Conservation (phyloP, 2,329 filamentous ascomycete species). For the Neocatenulostroma microsporum region DNA sequence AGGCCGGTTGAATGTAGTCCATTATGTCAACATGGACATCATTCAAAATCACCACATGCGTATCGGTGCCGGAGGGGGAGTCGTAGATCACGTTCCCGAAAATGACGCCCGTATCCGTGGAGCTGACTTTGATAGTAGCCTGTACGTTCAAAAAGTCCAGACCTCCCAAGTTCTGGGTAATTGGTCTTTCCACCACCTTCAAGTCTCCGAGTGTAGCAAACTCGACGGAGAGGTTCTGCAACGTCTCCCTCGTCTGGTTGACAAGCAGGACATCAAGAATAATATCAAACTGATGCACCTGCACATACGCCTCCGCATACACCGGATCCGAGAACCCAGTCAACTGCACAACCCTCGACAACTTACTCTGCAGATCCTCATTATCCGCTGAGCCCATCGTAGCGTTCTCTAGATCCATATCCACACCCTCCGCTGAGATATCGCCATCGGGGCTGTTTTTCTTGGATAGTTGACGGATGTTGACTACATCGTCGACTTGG, state of each 20-base stretch:
- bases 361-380: constrained; percentile 85
- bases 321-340: constrained; percentile 98
- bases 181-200: constrained; percentile 94
- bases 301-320: constrained; percentile 98
- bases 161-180: constrained; percentile 88
- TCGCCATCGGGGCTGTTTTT: constrained; percentile 74
- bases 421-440: constrained; percentile 71
- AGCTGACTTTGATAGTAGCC: constrained; percentile 96
- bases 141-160: constrained; percentile 98
- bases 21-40: constrained; percentile 98
- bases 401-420: constrained; percentile 84
- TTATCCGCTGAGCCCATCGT: constrained; percentile 79
- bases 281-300: constrained; percentile 98
- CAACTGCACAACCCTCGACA: constrained; percentile 91
- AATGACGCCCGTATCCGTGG: constrained; percentile 95
- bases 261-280: constrained; percentile 92
- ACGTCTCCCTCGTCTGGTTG: constrained; percentile 92
- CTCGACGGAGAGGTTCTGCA: constrained; percentile 95
- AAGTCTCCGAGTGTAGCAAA: constrained; percentile 97
- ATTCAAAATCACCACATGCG: constrained; percentile 94
- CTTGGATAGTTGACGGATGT: constrained; percentile 86
- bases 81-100: constrained; percentile 99
- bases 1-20: constrained; percentile 98
- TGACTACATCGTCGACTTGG: constrained; percentile 90
- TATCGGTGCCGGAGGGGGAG: constrained; percentile 82